Evolutionary conservation across 768 basidiomycete species (phyloP).

Genomic region (Terana coerulea): DNA sequence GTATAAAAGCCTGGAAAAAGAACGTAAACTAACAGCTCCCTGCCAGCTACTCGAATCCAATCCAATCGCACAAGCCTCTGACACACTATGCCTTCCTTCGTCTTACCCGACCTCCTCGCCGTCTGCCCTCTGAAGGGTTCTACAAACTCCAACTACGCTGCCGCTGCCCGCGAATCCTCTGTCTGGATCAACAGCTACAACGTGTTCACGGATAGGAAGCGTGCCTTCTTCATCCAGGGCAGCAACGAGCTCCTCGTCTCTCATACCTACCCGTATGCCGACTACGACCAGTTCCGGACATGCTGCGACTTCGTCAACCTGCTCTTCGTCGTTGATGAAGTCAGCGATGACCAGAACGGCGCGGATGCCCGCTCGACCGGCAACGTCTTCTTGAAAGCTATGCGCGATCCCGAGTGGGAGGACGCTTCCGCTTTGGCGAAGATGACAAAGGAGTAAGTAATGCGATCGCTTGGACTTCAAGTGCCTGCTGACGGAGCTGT

Average conservation of each 20-base stretch:
- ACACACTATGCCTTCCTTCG: constrained; percentile 32
- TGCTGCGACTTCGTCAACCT: constrained; percentile 57
- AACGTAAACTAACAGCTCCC: no score
- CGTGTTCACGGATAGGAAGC: constrained; percentile 58
- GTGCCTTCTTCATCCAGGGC: constrained; percentile 59
- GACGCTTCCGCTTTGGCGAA: constrained; percentile 54
- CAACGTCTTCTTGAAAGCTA: constrained; percentile 49
- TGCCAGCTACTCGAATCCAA: no score
- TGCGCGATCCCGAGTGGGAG: constrained; percentile 52
- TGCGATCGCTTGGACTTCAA: not conserved
- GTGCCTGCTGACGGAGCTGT: not conserved
- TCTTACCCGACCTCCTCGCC: constrained; percentile 54
- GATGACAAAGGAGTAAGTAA: constrained; percentile 57
- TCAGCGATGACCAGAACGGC: constrained; percentile 65
- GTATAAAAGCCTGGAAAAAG: no score
- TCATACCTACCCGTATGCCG: constrained; percentile 59
- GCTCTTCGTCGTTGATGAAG: constrained; percentile 63
- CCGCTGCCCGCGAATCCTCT: constrained; percentile 55
- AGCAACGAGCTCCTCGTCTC: constrained; percentile 63
- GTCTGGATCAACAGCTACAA: constrained; percentile 65
- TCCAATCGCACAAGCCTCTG: no score
- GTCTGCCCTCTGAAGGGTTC: constrained; percentile 45
- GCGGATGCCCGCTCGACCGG: constrained; percentile 53
- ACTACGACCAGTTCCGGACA: constrained; percentile 55
- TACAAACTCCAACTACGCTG: constrained; percentile 56